Conservation (phyloP, 768 basidiomycete genomes). For the Filobasidium wieringae region DNA sequence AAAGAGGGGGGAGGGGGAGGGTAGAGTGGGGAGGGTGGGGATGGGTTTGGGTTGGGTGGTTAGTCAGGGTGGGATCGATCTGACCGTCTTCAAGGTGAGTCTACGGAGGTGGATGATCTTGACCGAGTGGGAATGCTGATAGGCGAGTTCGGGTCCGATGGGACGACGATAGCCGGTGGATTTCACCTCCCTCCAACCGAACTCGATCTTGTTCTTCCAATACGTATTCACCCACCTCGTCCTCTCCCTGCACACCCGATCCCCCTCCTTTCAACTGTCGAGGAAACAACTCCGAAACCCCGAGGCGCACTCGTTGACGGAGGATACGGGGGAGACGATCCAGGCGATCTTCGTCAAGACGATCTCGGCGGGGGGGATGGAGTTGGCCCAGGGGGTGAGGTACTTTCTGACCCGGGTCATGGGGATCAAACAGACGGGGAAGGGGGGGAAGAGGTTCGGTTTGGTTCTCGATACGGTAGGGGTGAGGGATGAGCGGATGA, state of each 20-base stretch:
- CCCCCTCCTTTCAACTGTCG: slow-evolving; percentile 48
- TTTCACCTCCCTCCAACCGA: slow-evolving; percentile 60
- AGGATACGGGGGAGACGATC: slow-evolving; percentile 43
- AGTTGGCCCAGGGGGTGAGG: slow-evolving; percentile 61
- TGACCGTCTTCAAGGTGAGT: slow-evolving; percentile 71
- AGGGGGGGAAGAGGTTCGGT: neutral
- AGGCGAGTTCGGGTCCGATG: too few relatives aligned
- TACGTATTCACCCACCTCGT: slow-evolving; percentile 61
- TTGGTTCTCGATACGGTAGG: neutral
- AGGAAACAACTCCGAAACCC: slow-evolving; percentile 9
- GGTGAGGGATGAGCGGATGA: neutral
- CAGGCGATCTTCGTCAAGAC: slow-evolving; percentile 73
- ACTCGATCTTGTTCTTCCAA: slow-evolving; percentile 55
- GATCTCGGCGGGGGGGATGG: slow-evolving; percentile 38
- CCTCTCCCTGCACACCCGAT: slow-evolving; percentile 59
- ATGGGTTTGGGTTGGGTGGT: slow-evolving; percentile 87
- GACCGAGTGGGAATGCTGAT: neutral
- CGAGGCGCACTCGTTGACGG: slow-evolving; percentile 41
- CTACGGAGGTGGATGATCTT: neutral
- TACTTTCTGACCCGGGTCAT: slow-evolving; percentile 49
- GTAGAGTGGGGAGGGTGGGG: slow-evolving; percentile 59
- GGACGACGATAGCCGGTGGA: slow-evolving; percentile 90
- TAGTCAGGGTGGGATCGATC: slow-evolving; percentile 62
- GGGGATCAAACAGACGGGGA: slow-evolving; percentile 1
- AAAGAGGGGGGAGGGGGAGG: slow-evolving; percentile 40